Base-by-base conservation (phyloP, 805 yeast species). In the Hanseniaspora mollemarum region DNA sequence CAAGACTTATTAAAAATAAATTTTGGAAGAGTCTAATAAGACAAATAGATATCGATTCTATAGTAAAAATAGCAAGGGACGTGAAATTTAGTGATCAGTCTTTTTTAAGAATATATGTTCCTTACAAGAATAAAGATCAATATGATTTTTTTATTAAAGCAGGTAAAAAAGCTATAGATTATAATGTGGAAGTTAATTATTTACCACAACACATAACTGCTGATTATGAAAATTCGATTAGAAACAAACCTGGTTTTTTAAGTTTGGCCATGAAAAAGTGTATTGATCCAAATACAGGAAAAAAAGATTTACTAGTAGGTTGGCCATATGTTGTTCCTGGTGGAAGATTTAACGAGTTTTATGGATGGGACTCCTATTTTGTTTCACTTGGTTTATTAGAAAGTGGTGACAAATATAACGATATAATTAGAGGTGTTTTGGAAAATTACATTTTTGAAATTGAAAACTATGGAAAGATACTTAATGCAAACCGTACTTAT, bases 321-420 rank as follows among this genome's bases (percentile, higher is more conserved):
- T 79, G 75, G 59, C 95, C 95, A 0, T 90, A 90, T 64, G 83
- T 86, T 16, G 97, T 90, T 22, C 98, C 98, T 1, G 98, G 98
- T 16, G 97, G 98, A 21, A 72, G 98, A 56, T 90, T 90, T 67
- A 92, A 92, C 67, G 98, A 90, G 67, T 74, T 87, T 53, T 90
- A 92, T 61, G 98, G 97, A 15, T 90, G 98, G 98, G 98, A 90
- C 64, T 87, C 96, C 1, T 90, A 92, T 62, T 84, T 92, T 82
- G 87, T 82, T 62, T 77, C 92, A 0, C 65, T 87, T 22, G 98
- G 97, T 1, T 71, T 92, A 38, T 63, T 92, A 24, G 73, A 76
- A 25, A 38, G 45, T 31, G 50, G 44, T 4, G 83, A 83, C 60
- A 76, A 74, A 37, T 72, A 78, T 46, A 65, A 78, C 19, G 83